A percentile compares a stretch with the other conserved stretches of the same genome.
phyloP scores from a whole-genome alignment of 768 basidiomycete species.

The Mycena haematopus region DNA sequence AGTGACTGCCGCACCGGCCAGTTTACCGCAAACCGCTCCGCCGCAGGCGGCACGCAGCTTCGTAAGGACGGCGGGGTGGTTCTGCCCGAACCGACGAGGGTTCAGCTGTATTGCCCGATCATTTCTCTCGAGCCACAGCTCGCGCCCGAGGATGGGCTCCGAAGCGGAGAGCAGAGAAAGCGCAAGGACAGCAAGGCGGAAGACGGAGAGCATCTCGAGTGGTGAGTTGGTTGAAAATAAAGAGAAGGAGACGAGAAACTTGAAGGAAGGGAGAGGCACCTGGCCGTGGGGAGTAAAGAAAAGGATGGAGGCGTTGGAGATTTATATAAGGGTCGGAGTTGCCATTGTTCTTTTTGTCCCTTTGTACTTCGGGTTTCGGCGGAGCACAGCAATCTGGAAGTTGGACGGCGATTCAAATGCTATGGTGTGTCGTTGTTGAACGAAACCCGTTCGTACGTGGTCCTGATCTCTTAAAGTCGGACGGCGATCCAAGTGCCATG shows the following conservation, averaged over 20 bases:
- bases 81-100: conserved; percentile 60
- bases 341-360: not conserved
- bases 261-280: conserved; percentile 15
- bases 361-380: too few species aligned
- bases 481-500: too few species aligned
- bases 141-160: conserved; percentile 44
- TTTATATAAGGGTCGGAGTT: not conserved
- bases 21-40: conserved; percentile 52
- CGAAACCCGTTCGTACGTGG: too few species aligned
- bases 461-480: too few species aligned
- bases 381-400: too few species aligned
- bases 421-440: too few species aligned
- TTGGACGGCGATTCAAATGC: not conserved
- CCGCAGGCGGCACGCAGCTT: conserved; percentile 55
- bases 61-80: conserved; percentile 53
- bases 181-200: conserved; percentile 29
- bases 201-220: conserved; percentile 21
- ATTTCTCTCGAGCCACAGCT: conserved; percentile 55
- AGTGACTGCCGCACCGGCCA: conserved; percentile 56
- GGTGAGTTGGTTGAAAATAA: conserved; percentile 25
- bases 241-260: conserved; percentile 19
- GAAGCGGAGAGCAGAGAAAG: conserved; percentile 30
- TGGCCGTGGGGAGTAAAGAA: conserved; percentile 19
- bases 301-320: not conserved
- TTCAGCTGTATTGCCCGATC: conserved; percentile 51